Conservation (phyloP, 352 stramenopile genomes). For the Globisporangium abappressorium region DNA sequence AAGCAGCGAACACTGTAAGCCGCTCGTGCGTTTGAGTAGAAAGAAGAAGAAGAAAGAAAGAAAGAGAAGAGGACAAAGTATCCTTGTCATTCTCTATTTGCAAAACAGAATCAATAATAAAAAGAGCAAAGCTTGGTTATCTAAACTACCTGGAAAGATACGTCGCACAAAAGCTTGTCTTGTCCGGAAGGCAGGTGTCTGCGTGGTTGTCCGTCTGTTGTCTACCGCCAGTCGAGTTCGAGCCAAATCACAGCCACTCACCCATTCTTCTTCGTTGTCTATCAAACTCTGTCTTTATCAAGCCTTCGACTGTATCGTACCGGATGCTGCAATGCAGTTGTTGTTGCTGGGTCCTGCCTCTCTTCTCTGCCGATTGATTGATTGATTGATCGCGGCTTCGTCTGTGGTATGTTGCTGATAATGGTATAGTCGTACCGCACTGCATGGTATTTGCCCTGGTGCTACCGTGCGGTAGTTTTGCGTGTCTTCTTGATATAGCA, state of each 20-base stretch:
- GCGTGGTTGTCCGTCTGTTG: not conserved
- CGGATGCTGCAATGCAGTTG: not conserved
- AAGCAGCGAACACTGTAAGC: constrained; percentile 52
- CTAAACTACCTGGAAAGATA: constrained; percentile 1
- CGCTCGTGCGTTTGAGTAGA: not conserved
- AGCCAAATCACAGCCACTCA: not conserved
- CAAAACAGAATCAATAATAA: constrained; percentile 9
- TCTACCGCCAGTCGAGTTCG: not conserved
- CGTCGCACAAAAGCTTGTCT: not conserved
- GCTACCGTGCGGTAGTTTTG: not conserved
- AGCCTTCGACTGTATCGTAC: not conserved
- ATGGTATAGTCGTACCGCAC: not conserved
- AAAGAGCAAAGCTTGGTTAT: constrained; percentile 9
- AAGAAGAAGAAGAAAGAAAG: not conserved
- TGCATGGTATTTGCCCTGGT: not conserved
- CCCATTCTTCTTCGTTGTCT: constrained; percentile 2
- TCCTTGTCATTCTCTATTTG: constrained; percentile 5
- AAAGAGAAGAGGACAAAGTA: not conserved
- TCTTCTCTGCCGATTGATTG: not conserved
- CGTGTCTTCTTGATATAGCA: not conserved
- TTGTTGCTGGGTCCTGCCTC: not conserved
- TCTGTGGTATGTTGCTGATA: not conserved
- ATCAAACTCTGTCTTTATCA: not conserved
- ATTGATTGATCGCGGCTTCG: not conserved
- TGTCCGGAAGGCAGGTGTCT: not conserved